These are phyloP conservation scores for Myriosclerotinia scirpicola DNA, from an alignment of 2,329 filamentous ascomycete genomes.

Conservation along the genomic window DNA sequence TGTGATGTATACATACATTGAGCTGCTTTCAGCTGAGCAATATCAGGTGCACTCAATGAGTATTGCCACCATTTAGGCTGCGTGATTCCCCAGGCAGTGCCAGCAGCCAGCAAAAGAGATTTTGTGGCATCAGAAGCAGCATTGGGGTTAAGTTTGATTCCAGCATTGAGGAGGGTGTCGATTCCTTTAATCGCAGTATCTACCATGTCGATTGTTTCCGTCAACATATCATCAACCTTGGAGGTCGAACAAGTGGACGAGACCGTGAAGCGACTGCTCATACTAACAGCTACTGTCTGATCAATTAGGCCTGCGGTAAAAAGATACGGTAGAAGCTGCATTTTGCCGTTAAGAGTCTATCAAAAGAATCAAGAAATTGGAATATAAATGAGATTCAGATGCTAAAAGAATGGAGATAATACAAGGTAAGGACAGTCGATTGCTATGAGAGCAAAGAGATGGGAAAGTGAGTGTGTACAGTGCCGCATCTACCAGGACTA, in stretches of 20 bases:
- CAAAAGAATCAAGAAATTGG: background rate
- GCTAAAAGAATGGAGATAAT: background rate
- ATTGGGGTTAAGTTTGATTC: constrained; percentile 9
- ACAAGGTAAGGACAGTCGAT: constrained; percentile 13
- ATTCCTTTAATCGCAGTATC: constrained; percentile 12
- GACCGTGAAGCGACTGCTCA: constrained; percentile 20
- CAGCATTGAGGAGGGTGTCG: constrained; percentile 18
- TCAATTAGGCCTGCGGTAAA: constrained; percentile 3
- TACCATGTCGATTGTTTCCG: constrained; percentile 21
- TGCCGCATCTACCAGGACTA: constrained; percentile 2
- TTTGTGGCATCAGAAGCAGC: constrained; percentile 8
- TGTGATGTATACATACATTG: constrained; percentile 5
- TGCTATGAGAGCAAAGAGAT: background rate
- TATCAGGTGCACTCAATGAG: constrained; percentile 17
- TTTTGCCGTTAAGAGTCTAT: background rate
- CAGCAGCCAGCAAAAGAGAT: constrained; percentile 8
- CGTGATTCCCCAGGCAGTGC: constrained; percentile 6
- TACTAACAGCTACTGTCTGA: constrained; percentile 9
- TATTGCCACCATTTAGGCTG: constrained; percentile 5
- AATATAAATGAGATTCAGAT: background rate
- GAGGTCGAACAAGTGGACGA: constrained; percentile 18
- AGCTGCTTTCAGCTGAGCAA: constrained; percentile 17
- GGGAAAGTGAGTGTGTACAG: background rate
- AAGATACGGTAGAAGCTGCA: constrained; percentile 13
- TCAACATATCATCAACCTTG: constrained; percentile 19